phyloP scores from a whole-genome alignment of 2,329 filamentous ascomycete species.

The Cladophialophora yegresii region DNA sequence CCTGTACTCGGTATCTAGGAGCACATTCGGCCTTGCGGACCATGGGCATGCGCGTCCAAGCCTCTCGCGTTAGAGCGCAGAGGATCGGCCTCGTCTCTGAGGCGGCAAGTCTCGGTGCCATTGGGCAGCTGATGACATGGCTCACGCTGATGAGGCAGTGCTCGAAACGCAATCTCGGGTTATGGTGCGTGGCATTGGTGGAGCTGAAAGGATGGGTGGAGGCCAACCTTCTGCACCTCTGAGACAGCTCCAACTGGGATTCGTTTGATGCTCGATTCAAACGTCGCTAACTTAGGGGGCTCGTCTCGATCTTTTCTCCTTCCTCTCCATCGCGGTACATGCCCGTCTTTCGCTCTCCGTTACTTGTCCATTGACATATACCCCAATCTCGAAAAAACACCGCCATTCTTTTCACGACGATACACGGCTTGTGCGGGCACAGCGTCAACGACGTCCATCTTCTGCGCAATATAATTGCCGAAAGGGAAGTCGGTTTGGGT shows the following conservation, averaged over 20 bases:
- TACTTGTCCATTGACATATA: background rate
- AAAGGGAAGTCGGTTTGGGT: background rate
- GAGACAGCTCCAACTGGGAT: constrained; percentile 13
- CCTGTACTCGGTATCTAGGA: background rate
- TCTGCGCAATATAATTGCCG: background rate
- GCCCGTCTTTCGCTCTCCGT: background rate
- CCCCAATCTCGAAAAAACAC: constrained; percentile 2
- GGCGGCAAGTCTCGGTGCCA: background rate
- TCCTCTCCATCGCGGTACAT: background rate
- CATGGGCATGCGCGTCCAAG: constrained; percentile 1
- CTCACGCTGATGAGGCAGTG: constrained; percentile 12
- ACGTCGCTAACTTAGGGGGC: constrained; percentile 12
- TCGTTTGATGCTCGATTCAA: constrained; percentile 17
- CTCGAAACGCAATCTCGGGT: constrained; percentile 17
- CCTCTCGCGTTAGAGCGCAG: constrained; percentile 1
- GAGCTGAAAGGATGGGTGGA: constrained; percentile 6
- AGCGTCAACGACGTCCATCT: background rate
- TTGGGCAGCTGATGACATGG: constrained; percentile 7
- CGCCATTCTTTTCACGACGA: constrained; percentile 15
- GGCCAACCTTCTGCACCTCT: constrained; percentile 11
- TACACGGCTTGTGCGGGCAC: constrained; percentile 14
- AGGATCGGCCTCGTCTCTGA: background rate
- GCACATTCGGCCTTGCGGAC: constrained; percentile 1
- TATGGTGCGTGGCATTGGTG: constrained; percentile 7
- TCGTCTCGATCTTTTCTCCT: background rate